Evolutionary conservation across 2,329 filamentous ascomycete genomes (phyloP).

Genomic region (Neocatenulostroma microsporum): DNA sequence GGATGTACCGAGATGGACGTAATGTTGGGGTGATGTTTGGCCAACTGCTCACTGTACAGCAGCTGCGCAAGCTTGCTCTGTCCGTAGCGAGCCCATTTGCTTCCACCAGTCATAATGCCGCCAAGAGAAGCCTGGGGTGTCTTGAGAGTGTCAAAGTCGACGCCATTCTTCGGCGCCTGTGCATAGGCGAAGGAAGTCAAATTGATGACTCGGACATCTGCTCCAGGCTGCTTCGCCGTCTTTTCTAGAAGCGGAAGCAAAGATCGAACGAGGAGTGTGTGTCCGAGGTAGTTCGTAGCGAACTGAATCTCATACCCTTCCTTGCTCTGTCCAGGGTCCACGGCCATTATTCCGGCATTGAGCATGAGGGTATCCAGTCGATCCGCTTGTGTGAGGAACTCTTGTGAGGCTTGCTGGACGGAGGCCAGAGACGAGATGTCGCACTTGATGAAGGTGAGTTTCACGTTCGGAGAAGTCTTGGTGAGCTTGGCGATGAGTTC

Average conservation of each 20-base stretch:
- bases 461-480: conserved; percentile 25
- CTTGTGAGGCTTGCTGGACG: conserved; percentile 16
- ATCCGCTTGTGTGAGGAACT: conserved; percentile 12
- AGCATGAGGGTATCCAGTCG: conserved; percentile 26
- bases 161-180: conserved; percentile 11
- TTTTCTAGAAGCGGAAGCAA: conserved; percentile 20
- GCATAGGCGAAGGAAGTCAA: conserved; percentile 17
- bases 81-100: conserved; percentile 34
- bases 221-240: conserved; percentile 17
- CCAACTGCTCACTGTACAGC: conserved; percentile 36
- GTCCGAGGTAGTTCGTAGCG: conserved; percentile 29
- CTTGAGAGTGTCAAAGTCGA: conserved; percentile 24
- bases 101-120: conserved; percentile 12
- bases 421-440: conserved; percentile 22
- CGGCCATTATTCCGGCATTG: conserved; percentile 27
- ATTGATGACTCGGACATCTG: conserved; percentile 27
- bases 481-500: conserved; percentile 38
- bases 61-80: conserved; percentile 45
- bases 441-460: conserved; percentile 32
- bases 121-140: conserved; percentile 13
- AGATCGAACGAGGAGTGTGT: conserved; percentile 26
- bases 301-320: conserved; percentile 31
- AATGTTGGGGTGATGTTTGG: conserved; percentile 32
- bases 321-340: conserved; percentile 10
- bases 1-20: conserved; percentile 35